Evolutionary conservation across 805 yeast genomes (phyloP).

Genomic region (Candida dendrica): DNA sequence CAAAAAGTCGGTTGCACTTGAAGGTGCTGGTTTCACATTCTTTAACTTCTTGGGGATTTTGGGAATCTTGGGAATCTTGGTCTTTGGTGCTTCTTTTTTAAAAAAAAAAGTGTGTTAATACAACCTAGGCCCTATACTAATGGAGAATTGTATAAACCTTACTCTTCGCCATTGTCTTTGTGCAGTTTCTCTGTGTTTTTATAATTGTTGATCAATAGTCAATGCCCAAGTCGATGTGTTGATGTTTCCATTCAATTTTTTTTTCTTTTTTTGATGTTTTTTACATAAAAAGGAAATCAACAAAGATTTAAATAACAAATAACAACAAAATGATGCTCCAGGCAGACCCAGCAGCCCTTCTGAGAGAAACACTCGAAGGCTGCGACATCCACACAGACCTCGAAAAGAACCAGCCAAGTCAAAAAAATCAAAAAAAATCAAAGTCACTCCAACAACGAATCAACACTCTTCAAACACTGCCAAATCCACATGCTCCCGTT

Average conservation of each 20-base stretch:
- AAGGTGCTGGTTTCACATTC: background rate
- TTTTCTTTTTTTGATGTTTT: too few species aligned
- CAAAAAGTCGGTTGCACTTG: slow-evolving; percentile 32
- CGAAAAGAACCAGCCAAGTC: too few species aligned
- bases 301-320: background rate
- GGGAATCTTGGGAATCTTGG: slow-evolving; percentile 2
- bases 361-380: slow-evolving; percentile 37
- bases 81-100: background rate
- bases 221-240: too few species aligned
- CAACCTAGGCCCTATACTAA: too few species aligned
- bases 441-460: background rate
- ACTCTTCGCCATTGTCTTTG: too few species aligned
- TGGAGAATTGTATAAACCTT: too few species aligned
- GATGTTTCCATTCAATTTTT: too few species aligned
- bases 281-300: too few species aligned
- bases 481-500: background rate
- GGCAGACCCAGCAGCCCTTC: slow-evolving; percentile 17
- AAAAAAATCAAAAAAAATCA: too few species aligned
- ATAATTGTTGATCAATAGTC: too few species aligned
- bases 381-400: slow-evolving; percentile 47
- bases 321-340: slow-evolving; percentile 1
- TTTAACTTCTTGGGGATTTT: slow-evolving; percentile 8
- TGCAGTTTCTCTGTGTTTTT: too few species aligned
- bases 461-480: background rate
- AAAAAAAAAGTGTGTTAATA: background rate